phyloP scores from a whole-genome alignment of 805 yeast genomes.

The Cyberlindnera amylophila region DNA sequence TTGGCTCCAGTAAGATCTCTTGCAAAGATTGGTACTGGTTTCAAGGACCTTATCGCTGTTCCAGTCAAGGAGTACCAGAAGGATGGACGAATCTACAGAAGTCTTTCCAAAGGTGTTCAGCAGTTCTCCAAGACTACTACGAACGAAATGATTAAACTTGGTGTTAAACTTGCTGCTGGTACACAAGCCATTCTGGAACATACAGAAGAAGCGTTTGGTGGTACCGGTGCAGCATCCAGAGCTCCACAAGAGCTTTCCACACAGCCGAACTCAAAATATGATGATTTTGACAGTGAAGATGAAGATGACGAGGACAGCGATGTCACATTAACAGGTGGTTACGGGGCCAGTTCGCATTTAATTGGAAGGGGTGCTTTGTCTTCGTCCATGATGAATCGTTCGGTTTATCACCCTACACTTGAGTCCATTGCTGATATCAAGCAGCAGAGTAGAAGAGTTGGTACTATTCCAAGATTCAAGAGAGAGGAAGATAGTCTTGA shows the following conservation, averaged over 20 bases:
- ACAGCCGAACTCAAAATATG: not conserved
- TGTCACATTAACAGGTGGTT: constrained; percentile 9
- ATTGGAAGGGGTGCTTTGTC: constrained; percentile 25
- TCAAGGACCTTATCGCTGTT: constrained; percentile 65
- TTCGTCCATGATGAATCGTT: constrained; percentile 15
- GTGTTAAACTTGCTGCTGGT: constrained; percentile 83
- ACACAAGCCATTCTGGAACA: constrained; percentile 77
- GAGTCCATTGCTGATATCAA: constrained; percentile 25
- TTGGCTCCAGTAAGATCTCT: constrained; percentile 77
- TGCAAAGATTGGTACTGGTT: constrained; percentile 73
- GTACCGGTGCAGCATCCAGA: constrained; percentile 57
- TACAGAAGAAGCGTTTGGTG: constrained; percentile 77
- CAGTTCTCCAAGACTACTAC: constrained; percentile 75
- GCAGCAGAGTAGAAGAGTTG: constrained; percentile 4
- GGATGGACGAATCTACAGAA: constrained; percentile 65
- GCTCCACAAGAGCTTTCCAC: constrained; percentile 12
- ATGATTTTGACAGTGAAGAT: constrained; percentile 19
- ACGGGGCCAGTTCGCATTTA: constrained; percentile 24
- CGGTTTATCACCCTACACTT: constrained; percentile 26
- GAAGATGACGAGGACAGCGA: constrained; percentile 30
- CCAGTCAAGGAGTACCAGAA: constrained; percentile 72
- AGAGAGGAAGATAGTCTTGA: constrained; percentile 1
- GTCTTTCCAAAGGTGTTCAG: constrained; percentile 71
- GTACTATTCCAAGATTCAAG: not conserved
- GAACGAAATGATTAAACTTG: constrained; percentile 74